phyloP scores from a whole-genome alignment of 2,329 filamentous ascomycete species.

The Rutstroemia sp. region DNA sequence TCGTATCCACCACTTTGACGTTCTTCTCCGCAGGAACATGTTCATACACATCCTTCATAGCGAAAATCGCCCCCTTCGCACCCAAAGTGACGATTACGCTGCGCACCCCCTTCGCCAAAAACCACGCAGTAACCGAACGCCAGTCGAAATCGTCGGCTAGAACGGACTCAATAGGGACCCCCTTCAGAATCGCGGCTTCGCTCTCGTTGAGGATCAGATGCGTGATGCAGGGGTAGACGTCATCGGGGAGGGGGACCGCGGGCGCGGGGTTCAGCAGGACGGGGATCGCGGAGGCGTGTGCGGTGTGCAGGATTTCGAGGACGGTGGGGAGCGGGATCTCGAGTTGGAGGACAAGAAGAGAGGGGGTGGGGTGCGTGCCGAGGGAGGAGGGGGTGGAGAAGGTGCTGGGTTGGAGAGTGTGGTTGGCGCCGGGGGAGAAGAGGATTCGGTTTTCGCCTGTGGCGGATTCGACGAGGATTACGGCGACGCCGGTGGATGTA shows the following conservation, averaged over 20 bases:
- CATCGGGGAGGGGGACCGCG: conserved; percentile 58
- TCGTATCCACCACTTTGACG: conserved; percentile 76
- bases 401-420: conserved; percentile 33
- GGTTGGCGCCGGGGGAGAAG: conserved; percentile 64
- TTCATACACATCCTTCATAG: conserved; percentile 37
- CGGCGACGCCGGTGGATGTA: conserved; percentile 60
- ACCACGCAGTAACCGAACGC: conserved; percentile 44
- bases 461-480: conserved; percentile 68
- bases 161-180: conserved; percentile 33
- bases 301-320: conserved; percentile 49
- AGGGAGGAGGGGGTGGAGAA: conserved; percentile 32
- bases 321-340: conserved; percentile 65
- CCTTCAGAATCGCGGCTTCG: conserved; percentile 69
- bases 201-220: conserved; percentile 89
- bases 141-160: conserved; percentile 39
- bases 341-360: conserved; percentile 69
- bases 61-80: conserved; percentile 66
- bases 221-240: conserved; percentile 59
- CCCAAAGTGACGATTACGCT: conserved; percentile 83
- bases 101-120: conserved; percentile 61
- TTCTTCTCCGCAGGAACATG: conserved; percentile 62
- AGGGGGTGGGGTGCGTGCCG: conserved; percentile 38
- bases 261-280: conserved; percentile 84
- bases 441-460: conserved; percentile 73
- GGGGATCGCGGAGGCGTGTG: conserved; percentile 41